phyloP scores from a whole-genome alignment of 228 moss, liverwort and hornwort species.

The Sphagnum magellanicum region DNA sequence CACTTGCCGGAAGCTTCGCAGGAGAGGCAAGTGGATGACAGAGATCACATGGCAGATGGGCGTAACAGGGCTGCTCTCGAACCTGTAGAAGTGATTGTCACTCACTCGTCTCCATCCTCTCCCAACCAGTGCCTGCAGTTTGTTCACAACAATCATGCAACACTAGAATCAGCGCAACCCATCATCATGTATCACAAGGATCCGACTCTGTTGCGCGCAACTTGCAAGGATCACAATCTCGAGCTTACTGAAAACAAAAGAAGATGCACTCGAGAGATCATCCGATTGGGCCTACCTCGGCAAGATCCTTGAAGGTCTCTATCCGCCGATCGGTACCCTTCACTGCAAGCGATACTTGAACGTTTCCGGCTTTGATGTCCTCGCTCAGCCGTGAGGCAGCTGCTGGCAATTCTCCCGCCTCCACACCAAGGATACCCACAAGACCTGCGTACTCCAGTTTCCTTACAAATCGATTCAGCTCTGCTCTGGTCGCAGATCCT shows the following conservation, averaged over 20 bases:
- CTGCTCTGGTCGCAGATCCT: neutral
- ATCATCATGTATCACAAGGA: too few species aligned
- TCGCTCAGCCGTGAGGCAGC: neutral
- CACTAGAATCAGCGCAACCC: too few species aligned
- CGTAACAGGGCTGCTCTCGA: neutral
- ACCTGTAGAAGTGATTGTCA: neutral
- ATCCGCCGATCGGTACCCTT: neutral
- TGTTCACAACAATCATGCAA: neutral
- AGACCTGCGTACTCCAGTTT: neutral
- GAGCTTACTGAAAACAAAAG: too few species aligned
- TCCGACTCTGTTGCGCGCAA: too few species aligned
- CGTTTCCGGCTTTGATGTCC: neutral
- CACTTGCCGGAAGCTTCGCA: neutral
- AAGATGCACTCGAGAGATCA: too few species aligned
- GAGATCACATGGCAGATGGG: neutral
- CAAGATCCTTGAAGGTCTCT: neutral
- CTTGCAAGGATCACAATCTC: too few species aligned
- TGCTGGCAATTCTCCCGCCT: neutral
- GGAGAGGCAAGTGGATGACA: neutral
- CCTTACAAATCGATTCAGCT: neutral
- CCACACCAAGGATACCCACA: neutral
- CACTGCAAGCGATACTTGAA: neutral
- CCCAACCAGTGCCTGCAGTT: neutral
- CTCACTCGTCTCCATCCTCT: slow-evolving; percentile 2
- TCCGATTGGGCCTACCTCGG: neutral